phyloP scores from a whole-genome alignment of 2,329 filamentous ascomycete genomes.

The Neofusicoccum parvum region DNA sequence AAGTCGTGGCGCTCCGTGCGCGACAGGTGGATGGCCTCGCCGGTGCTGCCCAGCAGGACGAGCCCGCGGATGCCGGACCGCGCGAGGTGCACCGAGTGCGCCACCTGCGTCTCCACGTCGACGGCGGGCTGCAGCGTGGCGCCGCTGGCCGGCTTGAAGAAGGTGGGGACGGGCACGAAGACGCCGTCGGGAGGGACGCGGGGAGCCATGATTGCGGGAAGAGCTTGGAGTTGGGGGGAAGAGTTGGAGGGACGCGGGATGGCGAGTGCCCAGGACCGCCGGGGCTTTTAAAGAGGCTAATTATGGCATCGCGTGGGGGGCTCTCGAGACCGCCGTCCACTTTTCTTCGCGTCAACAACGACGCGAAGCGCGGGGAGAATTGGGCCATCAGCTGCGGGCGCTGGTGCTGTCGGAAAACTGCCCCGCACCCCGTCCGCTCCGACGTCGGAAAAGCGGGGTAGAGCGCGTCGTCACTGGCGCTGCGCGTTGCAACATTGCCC shows the following conservation, averaged over 20 bases:
- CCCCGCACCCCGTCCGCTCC: not conserved
- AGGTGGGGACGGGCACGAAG: constrained; percentile 52
- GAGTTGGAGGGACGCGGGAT: not conserved
- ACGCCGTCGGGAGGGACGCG: constrained; percentile 22
- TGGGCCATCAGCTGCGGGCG: not conserved
- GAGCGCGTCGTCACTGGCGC: not conserved
- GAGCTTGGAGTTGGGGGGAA: not conserved
- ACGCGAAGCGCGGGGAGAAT: not conserved
- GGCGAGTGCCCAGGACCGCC: too few relatives aligned
- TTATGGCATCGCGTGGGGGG: too few relatives aligned
- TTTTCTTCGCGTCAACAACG: too few relatives aligned
- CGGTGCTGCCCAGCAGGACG: constrained; percentile 62
- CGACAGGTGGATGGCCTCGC: constrained; percentile 61
- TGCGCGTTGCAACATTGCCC: not conserved
- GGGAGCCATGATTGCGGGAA: not conserved
- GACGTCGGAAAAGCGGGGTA: constrained; percentile 16
- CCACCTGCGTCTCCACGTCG: constrained; percentile 56
- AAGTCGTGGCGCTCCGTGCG: constrained; percentile 54
- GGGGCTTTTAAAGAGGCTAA: too few relatives aligned
- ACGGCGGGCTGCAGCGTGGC: constrained; percentile 41
- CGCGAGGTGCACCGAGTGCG: constrained; percentile 60
- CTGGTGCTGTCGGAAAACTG: constrained; percentile 8
- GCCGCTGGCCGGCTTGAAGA: constrained; percentile 51
- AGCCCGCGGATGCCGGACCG: constrained; percentile 58
- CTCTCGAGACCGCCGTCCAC: too few relatives aligned